These are phyloP conservation scores for Tilletia indica DNA, from an alignment of 1,284 basidiomycete genomes.

Conservation along the genomic window DNA sequence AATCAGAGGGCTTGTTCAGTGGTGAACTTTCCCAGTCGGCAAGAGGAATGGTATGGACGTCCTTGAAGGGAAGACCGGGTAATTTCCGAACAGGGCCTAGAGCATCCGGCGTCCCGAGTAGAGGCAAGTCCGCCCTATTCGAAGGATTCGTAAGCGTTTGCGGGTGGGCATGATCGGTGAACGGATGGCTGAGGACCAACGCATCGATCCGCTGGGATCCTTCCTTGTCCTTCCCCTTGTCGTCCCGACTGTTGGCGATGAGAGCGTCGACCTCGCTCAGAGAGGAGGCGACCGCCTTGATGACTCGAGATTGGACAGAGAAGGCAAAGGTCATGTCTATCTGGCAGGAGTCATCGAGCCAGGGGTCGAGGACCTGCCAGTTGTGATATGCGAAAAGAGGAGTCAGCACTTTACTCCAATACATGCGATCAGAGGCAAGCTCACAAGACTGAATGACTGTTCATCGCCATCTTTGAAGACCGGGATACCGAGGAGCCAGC, in stretches of 20 bases:
- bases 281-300: constrained; percentile 15
- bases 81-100: neutral
- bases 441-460: constrained; percentile 22
- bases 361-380: constrained; percentile 24
- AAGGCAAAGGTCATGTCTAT: constrained; percentile 21
- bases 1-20: neutral
- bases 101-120: neutral
- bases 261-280: constrained; percentile 15
- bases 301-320: constrained; percentile 19
- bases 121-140: constrained; percentile 2
- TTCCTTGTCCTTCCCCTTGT: neutral
- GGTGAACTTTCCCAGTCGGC: neutral
- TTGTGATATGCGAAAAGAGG: too few relatives aligned
- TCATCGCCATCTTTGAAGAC: neutral
- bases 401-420: neutral
- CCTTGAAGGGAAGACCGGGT: neutral
- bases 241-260: constrained; percentile 15
- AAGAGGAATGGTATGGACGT: neutral
- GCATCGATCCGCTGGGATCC: constrained; percentile 18
- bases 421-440: neutral
- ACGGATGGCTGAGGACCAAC: constrained; percentile 24
- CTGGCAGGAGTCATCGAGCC: constrained; percentile 21
- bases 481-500: constrained; percentile 22
- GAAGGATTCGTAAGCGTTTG: constrained; percentile 16
- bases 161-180: constrained; percentile 27